A percentile compares a stretch with the other conserved stretches of the same genome.
Conservation (phyloP, 2,329 filamentous ascomycete genomes). For the Colletotrichum liaoningense region DNA sequence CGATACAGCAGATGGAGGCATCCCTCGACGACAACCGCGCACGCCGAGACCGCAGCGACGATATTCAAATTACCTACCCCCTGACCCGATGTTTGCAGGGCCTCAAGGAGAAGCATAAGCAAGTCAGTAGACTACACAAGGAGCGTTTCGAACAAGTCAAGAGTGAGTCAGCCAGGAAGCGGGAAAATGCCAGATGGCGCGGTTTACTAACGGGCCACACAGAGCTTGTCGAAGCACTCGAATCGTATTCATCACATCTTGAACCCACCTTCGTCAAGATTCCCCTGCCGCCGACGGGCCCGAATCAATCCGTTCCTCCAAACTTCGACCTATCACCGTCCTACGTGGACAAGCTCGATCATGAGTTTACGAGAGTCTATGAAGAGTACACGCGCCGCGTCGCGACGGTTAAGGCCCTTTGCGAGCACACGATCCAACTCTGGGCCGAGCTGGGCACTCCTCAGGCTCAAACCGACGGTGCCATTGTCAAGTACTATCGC, state of each 20-base stretch:
- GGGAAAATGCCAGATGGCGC: neutral
- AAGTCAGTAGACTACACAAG: slow-evolving; percentile 83
- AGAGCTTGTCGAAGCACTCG: slow-evolving; percentile 93
- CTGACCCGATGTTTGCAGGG: slow-evolving; percentile 81
- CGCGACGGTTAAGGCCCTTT: slow-evolving; percentile 77
- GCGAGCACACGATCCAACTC: slow-evolving; percentile 89
- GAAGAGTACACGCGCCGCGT: slow-evolving; percentile 94
- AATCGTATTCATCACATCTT: slow-evolving; percentile 96
- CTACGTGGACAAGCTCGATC: slow-evolving; percentile 88
- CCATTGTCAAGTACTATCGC: slow-evolving; percentile 89
- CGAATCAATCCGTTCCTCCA: slow-evolving; percentile 80
- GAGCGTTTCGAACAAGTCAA: slow-evolving; percentile 96
- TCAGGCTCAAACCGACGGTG: slow-evolving; percentile 88
- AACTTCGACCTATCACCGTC: slow-evolving; percentile 92
- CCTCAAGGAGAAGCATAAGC: slow-evolving; percentile 87
- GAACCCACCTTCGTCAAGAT: slow-evolving; percentile 90
- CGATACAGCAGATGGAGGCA: slow-evolving; percentile 92
- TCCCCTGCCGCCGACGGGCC: slow-evolving; percentile 83
- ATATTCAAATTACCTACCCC: slow-evolving; percentile 84
- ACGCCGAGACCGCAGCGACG: slow-evolving; percentile 72
- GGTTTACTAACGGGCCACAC: slow-evolving; percentile 31
- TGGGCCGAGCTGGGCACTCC: slow-evolving; percentile 97
- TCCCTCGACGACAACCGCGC: slow-evolving; percentile 83
- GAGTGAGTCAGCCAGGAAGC: slow-evolving; percentile 67
- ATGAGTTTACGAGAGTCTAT: slow-evolving; percentile 93